These are phyloP conservation scores for Xylaria sp. DNA, from an alignment of 2,329 filamentous ascomycete species.

Conservation along the genomic window DNA sequence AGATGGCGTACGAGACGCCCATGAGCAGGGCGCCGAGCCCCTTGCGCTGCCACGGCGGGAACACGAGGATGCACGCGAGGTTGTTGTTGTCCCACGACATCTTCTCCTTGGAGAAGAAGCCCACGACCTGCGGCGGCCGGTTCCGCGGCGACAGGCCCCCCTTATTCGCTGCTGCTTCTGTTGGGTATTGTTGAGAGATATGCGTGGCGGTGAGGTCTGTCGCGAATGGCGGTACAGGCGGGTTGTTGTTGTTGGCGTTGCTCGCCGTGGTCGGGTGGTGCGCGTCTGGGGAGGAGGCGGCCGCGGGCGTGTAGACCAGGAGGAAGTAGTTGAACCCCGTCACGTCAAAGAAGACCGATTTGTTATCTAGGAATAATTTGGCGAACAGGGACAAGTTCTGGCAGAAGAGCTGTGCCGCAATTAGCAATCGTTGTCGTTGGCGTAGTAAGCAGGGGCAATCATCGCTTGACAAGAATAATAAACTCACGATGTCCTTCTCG, in stretches of 20 bases:
- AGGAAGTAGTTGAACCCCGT: conserved; percentile 93
- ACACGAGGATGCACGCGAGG: conserved; percentile 91
- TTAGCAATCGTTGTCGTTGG: neutral
- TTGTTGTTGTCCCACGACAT: conserved; percentile 99
- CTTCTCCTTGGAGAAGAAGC: conserved; percentile 99
- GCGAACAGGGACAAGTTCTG: conserved; percentile 96
- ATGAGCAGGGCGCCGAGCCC: conserved; percentile 88
- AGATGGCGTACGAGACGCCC: conserved; percentile 91
- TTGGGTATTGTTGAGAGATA: no score
- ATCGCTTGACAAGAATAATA: neutral
- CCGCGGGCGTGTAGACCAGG: conserved; percentile 70
- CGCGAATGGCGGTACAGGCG: neutral
- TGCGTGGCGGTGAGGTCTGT: neutral
- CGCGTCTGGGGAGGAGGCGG: neutral
- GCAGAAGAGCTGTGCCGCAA: conserved; percentile 68
- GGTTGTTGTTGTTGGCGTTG: neutral
- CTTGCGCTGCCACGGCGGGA: conserved; percentile 92
- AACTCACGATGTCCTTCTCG: conserved; percentile 71
- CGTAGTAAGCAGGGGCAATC: neutral
- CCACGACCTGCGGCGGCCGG: conserved; percentile 65
- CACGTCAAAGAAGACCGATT: conserved; percentile 97
- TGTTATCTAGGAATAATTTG: conserved; percentile 97
- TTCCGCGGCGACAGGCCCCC: conserved; percentile 12
- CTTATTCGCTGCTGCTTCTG: no score
- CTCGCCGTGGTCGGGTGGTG: neutral